These are phyloP conservation scores for Kurtzmaniella quercitrusa DNA, from an alignment of 1,139 yeast genomes.

Conservation along the genomic window DNA sequence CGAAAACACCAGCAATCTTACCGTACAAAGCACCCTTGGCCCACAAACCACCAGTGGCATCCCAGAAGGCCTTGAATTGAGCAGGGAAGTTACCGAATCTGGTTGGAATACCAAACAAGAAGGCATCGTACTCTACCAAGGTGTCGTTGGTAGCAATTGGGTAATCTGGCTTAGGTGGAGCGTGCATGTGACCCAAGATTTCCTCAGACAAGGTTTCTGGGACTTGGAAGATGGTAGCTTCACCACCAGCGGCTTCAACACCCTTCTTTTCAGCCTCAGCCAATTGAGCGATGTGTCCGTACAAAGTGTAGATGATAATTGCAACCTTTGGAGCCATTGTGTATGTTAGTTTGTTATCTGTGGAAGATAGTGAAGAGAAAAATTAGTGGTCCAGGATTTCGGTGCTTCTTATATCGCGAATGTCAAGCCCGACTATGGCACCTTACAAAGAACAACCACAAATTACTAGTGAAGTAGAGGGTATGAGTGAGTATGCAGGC, in stretches of 20 bases:
- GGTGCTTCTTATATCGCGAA: not conserved
- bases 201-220: conserved; percentile 73
- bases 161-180: conserved; percentile 60
- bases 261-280: conserved; percentile 73
- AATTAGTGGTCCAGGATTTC: not conserved
- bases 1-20: conserved; percentile 72
- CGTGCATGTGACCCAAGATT: conserved; percentile 56
- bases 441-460: too few relatives aligned
- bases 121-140: conserved; percentile 63
- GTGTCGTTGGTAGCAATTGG: conserved; percentile 67
- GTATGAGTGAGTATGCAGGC: too few relatives aligned
- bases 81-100: conserved; percentile 81
- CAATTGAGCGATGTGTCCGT: conserved; percentile 69
- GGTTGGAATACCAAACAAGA: conserved; percentile 79
- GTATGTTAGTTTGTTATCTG: not conserved
- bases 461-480: too few relatives aligned
- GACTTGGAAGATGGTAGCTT: conserved; percentile 69
- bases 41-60: conserved; percentile 80
- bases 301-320: conserved; percentile 75
- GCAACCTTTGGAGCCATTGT: conserved; percentile 35
- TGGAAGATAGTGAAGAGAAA: not conserved
- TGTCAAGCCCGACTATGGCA: not conserved
- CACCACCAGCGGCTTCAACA: conserved; percentile 68
- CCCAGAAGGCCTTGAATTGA: conserved; percentile 81
- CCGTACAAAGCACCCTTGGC: conserved; percentile 70